Evolutionary conservation across 306 rosid genomes (phyloP).

Genomic region (Argentina anserina): DNA sequence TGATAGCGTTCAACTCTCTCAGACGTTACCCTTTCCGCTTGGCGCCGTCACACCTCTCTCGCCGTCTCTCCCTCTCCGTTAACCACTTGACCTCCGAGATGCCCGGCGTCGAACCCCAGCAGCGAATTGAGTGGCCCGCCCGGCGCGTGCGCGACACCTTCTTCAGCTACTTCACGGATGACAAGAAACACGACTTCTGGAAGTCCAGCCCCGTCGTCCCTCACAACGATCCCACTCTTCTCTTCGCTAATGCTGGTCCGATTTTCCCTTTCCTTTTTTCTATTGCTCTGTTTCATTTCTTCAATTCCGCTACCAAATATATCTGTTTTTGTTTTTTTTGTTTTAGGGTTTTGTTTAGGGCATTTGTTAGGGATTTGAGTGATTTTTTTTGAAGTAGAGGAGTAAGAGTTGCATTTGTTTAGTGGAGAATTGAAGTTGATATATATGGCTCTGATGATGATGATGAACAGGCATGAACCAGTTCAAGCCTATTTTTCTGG

Average conservation of each 20-base stretch:
- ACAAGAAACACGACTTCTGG: slow-evolving; percentile 50
- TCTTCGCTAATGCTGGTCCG: slow-evolving; percentile 85
- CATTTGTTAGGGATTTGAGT: not conserved
- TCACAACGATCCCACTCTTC: slow-evolving; percentile 81
- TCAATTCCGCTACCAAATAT: not conserved
- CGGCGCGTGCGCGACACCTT: slow-evolving; percentile 41
- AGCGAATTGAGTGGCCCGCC: slow-evolving; percentile 43
- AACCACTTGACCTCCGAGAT: slow-evolving; percentile 3
- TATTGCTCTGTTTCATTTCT: too few species aligned
- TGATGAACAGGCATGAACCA: slow-evolving; percentile 82
- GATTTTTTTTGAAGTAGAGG: not conserved
- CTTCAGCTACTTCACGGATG: slow-evolving; percentile 46
- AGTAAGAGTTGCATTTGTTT: not conserved
- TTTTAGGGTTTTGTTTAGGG: too few species aligned
- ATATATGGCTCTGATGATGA: too few species aligned
- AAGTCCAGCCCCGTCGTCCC: slow-evolving; percentile 93
- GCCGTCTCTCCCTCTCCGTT: not conserved
- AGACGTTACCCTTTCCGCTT: not conserved
- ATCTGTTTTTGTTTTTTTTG: too few species aligned
- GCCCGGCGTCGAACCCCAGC: slow-evolving; percentile 26
- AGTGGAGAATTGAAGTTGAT: not conserved
- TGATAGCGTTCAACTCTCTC: slow-evolving; percentile 6
- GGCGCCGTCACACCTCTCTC: slow-evolving; percentile 29
- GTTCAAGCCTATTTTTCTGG: slow-evolving; percentile 91
- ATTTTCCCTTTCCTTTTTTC: too few species aligned